Percentiles rank a stretch among this genome's conserved stretches.
Conservation (phyloP, 1,284 basidiomycete genomes). For the Austroboletus niveus region DNA sequence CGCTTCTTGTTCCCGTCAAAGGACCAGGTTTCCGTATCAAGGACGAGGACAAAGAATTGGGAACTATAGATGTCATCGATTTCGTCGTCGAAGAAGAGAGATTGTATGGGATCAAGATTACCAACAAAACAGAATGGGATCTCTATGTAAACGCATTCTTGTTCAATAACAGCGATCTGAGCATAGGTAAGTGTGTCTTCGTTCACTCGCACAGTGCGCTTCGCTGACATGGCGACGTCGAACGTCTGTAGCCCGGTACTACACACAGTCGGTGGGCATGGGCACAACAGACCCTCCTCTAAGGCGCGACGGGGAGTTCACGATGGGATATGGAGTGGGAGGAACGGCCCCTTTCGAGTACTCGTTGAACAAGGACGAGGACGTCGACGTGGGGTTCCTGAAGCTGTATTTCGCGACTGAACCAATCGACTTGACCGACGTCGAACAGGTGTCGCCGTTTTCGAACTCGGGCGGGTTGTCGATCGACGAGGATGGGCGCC, state of each 20-base stretch:
- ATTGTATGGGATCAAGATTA: conserved; percentile 18
- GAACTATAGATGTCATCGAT: conserved; percentile 13
- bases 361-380: conserved; percentile 2
- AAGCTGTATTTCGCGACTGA: conserved; percentile 23
- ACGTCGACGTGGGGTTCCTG: conserved; percentile 21
- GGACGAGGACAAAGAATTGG: background rate
- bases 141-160: conserved; percentile 24
- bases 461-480: too few species aligned
- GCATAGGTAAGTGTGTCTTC: conserved; percentile 11
- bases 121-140: conserved; percentile 18
- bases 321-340: conserved; percentile 19
- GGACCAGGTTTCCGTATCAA: conserved; percentile 6
- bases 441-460: conserved; percentile 17
- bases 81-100: conserved; percentile 11
- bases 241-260: conserved; percentile 10
- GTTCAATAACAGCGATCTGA: conserved; percentile 19
- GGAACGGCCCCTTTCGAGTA: conserved; percentile 6
- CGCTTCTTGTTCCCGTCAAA: background rate
- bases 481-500: background rate
- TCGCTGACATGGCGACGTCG: background rate
- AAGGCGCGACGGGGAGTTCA: conserved; percentile 1
- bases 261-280: conserved; percentile 6
- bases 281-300: conserved; percentile 7
- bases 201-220: background rate
- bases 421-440: conserved; percentile 14